A percentile compares a stretch with the other conserved stretches of the same genome.
phyloP scores from a whole-genome alignment of 225 moss, liverwort and hornwort genomes.

The Ulota crispa region DNA sequence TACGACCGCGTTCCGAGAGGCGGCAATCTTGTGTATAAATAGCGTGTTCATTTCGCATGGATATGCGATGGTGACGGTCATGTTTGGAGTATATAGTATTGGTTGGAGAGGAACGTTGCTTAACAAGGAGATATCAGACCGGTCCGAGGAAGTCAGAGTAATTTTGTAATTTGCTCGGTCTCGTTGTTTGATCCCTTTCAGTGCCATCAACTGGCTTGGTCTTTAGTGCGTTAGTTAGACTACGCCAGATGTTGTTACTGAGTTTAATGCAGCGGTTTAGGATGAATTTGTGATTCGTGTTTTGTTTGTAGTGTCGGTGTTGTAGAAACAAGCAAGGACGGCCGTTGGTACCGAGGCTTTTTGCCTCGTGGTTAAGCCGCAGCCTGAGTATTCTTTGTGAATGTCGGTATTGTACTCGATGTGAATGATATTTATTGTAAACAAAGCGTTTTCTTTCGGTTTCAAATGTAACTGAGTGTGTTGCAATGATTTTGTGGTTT shows the following conservation, averaged over 20 bases:
- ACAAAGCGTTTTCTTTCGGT: slow-evolving; percentile 8
- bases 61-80: slow-evolving; percentile 1
- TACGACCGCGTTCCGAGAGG: not conserved
- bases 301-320: not conserved
- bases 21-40: slow-evolving; percentile 29
- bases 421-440: not conserved
- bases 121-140: slow-evolving; percentile 40
- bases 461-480: not conserved
- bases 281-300: slow-evolving; percentile 15
- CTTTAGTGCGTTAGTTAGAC: slow-evolving; percentile 13
- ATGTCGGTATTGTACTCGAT: not conserved
- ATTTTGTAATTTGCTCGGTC: slow-evolving; percentile 17
- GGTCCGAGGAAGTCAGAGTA: slow-evolving; percentile 24
- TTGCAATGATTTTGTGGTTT: slow-evolving; percentile 1
- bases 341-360: slow-evolving; percentile 31
- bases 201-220: slow-evolving; percentile 34
- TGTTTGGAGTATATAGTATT: not conserved
- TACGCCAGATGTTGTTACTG: slow-evolving; percentile 35
- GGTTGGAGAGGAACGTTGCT: not conserved
- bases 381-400: slow-evolving; percentile 32
- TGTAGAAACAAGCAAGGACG: slow-evolving; percentile 31
- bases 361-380: slow-evolving; percentile 40
- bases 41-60: no score
- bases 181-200: slow-evolving; percentile 46
- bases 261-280: slow-evolving; percentile 18